Conservation (phyloP, 768 basidiomycete species). For the Hygrocybe coccinea region DNA sequence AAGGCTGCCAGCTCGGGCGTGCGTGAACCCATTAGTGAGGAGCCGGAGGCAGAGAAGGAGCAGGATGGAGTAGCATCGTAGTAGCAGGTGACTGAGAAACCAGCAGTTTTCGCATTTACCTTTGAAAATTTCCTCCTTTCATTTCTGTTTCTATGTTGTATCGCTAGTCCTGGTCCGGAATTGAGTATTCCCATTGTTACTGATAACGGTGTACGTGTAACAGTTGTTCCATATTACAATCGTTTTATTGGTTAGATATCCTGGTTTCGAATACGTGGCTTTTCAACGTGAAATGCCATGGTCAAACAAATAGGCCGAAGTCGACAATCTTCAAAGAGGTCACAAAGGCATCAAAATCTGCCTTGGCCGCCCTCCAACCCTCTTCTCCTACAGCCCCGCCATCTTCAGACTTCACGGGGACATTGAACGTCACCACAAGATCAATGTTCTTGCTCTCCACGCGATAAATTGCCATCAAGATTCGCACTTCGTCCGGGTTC, state of each 20-base stretch:
- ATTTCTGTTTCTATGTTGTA: background rate
- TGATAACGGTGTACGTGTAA: too few relatives aligned
- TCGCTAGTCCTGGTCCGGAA: too few relatives aligned
- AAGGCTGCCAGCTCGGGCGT: constrained; percentile 49
- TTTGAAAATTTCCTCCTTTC: too few relatives aligned
- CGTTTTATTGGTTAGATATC: too few relatives aligned
- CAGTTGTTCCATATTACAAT: too few relatives aligned
- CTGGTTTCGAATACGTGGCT: background rate
- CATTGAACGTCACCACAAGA: constrained; percentile 79
- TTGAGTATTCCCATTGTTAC: too few relatives aligned
- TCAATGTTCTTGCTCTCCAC: constrained; percentile 68
- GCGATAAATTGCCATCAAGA: constrained; percentile 79
- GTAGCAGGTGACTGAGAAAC: background rate
- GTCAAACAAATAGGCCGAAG: constrained; percentile 64
- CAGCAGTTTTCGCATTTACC: background rate
- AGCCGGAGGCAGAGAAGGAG: constrained; percentile 37
- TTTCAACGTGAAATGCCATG: constrained; percentile 4
- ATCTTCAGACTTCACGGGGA: constrained; percentile 52
- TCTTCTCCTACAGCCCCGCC: constrained; percentile 41
- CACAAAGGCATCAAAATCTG: constrained; percentile 52
- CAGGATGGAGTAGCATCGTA: background rate
- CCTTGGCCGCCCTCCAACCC: constrained; percentile 32
- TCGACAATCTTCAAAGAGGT: constrained; percentile 62
- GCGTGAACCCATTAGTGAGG: constrained; percentile 70
- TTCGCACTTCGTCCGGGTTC: constrained; percentile 60